A percentile compares a stretch with the other conserved stretches of the same genome.
These are phyloP conservation scores for Aspergillus pseudoterreus DNA, from an alignment of 2,329 filamentous ascomycete genomes.

Conservation along the genomic window DNA sequence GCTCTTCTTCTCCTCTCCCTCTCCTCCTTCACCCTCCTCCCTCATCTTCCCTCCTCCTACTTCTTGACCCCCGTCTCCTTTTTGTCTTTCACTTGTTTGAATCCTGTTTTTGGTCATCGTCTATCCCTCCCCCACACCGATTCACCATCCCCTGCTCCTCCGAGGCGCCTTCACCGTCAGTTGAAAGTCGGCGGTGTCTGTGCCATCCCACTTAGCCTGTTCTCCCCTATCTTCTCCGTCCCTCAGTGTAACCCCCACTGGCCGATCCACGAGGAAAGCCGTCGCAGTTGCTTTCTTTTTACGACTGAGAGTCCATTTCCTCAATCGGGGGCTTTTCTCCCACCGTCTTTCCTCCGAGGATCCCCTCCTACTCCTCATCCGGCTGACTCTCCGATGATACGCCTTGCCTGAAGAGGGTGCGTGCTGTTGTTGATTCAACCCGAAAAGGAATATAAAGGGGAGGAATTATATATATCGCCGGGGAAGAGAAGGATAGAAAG, in stretches of 20 bases:
- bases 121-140: constrained; percentile 1
- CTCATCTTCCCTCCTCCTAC: not conserved
- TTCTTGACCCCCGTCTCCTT: not conserved
- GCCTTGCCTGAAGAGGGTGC: constrained; percentile 2
- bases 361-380: constrained; percentile 8
- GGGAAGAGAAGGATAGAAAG: not conserved
- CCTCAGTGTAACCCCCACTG: constrained; percentile 21
- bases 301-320: constrained; percentile 17
- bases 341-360: constrained; percentile 10
- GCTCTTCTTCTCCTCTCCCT: not conserved
- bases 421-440: not conserved
- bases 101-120: not conserved
- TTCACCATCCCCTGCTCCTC: constrained; percentile 1
- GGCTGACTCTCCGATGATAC: constrained; percentile 11
- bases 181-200: constrained; percentile 1
- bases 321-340: constrained; percentile 9
- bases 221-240: constrained; percentile 6
- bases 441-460: not conserved
- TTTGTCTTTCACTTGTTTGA: not conserved
- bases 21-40: constrained; percentile 2
- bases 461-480: not conserved
- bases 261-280: constrained; percentile 20
- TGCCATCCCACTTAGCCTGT: not conserved
- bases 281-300: constrained; percentile 13
- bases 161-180: constrained; percentile 10